Percentiles rank a stretch among this genome's conserved stretches.
Conservation (phyloP, 2,329 filamentous ascomycete genomes). For the Cercospora sp. region DNA sequence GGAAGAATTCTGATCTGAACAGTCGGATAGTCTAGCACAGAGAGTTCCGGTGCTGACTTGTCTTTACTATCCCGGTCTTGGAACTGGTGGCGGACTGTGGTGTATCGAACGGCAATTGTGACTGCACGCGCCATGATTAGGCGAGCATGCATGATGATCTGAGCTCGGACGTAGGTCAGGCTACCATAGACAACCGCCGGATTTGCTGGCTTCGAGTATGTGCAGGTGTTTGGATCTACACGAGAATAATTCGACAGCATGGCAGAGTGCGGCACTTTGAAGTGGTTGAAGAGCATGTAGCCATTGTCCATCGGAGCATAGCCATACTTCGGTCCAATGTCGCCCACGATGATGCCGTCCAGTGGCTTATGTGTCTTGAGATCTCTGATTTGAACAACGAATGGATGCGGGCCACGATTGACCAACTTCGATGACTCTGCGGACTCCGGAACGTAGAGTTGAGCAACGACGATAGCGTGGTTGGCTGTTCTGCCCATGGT, state of each 20-base stretch:
- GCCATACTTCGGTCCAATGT: conserved; percentile 58
- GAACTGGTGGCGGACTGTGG: conserved; percentile 52
- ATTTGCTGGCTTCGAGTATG: conserved; percentile 49
- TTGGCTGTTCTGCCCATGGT: conserved; percentile 56
- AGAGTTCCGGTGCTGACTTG: conserved; percentile 42
- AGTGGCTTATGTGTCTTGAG: conserved; percentile 51
- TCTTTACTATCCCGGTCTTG: conserved; percentile 49
- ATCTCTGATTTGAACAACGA: conserved; percentile 55
- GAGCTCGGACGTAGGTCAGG: conserved; percentile 51
- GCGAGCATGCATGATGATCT: conserved; percentile 53
- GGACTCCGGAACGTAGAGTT: conserved; percentile 48
- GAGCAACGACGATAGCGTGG: conserved; percentile 56
- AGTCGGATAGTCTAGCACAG: conserved; percentile 56
- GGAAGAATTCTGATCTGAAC: conserved; percentile 56
- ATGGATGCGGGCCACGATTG: conserved; percentile 54
- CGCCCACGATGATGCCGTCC: conserved; percentile 53
- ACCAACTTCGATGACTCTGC: conserved; percentile 38
- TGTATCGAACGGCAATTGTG: conserved; percentile 55
- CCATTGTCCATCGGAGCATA: conserved; percentile 55
- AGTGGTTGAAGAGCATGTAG: conserved; percentile 55
- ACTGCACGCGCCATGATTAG: conserved; percentile 55
- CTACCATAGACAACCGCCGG: conserved; percentile 54
- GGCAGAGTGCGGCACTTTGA: conserved; percentile 50
- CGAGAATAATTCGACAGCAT: conserved; percentile 53
- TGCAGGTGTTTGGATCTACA: conserved; percentile 49